Percentiles rank a stretch among this genome's conserved stretches.
Conservation (phyloP, 1,139 yeast species). For the Candida dubliniensis region DNA sequence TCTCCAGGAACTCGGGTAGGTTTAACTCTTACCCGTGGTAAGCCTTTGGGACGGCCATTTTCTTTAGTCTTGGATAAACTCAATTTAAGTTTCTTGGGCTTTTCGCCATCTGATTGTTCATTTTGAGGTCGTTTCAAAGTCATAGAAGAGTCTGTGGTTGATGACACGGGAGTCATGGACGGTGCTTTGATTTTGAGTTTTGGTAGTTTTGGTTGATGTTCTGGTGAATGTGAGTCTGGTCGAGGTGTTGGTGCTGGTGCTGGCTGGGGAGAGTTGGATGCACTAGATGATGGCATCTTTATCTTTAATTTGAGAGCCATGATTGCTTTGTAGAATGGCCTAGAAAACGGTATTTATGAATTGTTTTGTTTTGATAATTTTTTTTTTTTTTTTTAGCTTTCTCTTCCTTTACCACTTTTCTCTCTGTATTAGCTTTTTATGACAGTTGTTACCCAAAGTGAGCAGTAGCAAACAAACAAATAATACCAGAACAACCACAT, state of each 20-base stretch:
- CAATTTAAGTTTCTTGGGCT: slow-evolving; percentile 23
- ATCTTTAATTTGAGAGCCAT: slow-evolving; percentile 29
- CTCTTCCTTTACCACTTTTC: no score
- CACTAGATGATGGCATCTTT: slow-evolving; percentile 21
- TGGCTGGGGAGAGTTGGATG: slow-evolving; percentile 11
- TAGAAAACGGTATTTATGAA: no score
- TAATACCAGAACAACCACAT: no score
- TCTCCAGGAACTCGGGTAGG: slow-evolving; percentile 89
- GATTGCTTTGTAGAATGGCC: background rate
- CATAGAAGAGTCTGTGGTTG: slow-evolving; percentile 4
- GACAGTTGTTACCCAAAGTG: no score
- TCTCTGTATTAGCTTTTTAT: no score
- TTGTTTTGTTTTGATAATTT: no score
- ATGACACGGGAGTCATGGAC: slow-evolving; percentile 14
- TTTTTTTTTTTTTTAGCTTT: no score
- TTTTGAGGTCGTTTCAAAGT: slow-evolving; percentile 7
- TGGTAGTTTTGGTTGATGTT: slow-evolving; percentile 20
- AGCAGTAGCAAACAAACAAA: no score
- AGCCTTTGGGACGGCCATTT: slow-evolving; percentile 18
- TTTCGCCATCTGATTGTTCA: slow-evolving; percentile 16
- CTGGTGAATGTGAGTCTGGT: slow-evolving; percentile 6
- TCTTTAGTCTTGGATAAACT: slow-evolving; percentile 19
- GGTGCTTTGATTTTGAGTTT: slow-evolving; percentile 32
- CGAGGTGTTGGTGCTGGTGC: no score
- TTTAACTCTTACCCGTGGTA: slow-evolving; percentile 73